Base-by-base conservation (phyloP, 2,329 filamentous ascomycete genomes). In the Colletotrichum sp. region DNA sequence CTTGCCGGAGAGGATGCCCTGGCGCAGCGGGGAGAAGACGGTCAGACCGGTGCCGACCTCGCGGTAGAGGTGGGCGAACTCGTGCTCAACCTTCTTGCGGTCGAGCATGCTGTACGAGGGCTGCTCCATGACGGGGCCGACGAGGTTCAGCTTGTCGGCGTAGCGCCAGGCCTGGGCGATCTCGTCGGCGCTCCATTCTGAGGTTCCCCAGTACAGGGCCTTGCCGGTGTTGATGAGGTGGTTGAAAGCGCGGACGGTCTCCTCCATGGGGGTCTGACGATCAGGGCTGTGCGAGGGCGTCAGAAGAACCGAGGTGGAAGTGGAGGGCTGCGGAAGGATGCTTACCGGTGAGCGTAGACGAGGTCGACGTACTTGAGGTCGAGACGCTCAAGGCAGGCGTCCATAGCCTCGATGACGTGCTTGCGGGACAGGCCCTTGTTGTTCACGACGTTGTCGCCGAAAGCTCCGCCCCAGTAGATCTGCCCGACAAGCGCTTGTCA, bases 191-290 rank as follows among this genome's bases (percentile, higher is more conserved):
- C 87, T 89, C 92, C 92, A 94, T 82, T 94, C 91, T 0, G 91
- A 93, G 0, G 92, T 94, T 57, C 92, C 92, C 92, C 92, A 94
- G 86, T 94, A 94, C 78, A 95, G 90, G 4, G 92, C 91, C 85
- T 94, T 92, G 78, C 93, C 93, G 1, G 88, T 88, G 82, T 92
- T 87, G 82, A 95, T 94, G 69, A 95, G 84, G 83, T 94, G 88
- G 86, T 94, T 94, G 86, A 95, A 94, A 69, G 90, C 92, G 69
- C 92, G 90, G 49, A 95, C 92, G 3, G 90, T 92, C 85, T 95
- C 93, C 82, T 94, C 92, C 85, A 94, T 94, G 4, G 93, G 93
- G 0, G 92, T 94, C 63, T 90, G 86, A 10, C 91, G 88, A 81
- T 95, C 93, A 2, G 92, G 91, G 8, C 77, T 78, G 13, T 18